Conservation (phyloP, 1,139 yeast species). For the Yamadazyma dushanensis region DNA sequence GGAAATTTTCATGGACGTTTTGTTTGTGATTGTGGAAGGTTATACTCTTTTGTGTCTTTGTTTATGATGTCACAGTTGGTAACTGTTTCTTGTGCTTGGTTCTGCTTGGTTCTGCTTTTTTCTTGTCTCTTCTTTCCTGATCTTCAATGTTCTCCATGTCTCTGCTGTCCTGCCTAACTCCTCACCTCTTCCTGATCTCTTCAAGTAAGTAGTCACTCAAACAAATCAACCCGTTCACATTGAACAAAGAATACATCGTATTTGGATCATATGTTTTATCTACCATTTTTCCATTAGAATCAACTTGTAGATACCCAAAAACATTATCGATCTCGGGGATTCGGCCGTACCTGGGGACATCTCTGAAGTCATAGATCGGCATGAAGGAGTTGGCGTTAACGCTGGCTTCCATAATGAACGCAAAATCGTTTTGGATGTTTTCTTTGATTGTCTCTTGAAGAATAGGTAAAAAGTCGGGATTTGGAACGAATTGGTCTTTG, state of each 20-base stretch:
- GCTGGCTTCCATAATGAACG: slow-evolving; percentile 63
- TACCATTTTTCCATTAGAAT: slow-evolving; percentile 53
- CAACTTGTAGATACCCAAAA: slow-evolving; percentile 68
- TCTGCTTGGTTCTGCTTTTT: too few species aligned
- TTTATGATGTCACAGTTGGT: too few species aligned
- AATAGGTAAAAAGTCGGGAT: slow-evolving; percentile 27
- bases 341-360: slow-evolving; percentile 65
- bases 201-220: slow-evolving; percentile 58
- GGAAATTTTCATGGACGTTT: too few species aligned
- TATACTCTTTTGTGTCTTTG: too few species aligned
- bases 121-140: too few species aligned
- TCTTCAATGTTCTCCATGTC: too few species aligned
- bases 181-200: slow-evolving; percentile 25
- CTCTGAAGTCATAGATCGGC: slow-evolving; percentile 74
- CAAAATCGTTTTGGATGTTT: slow-evolving; percentile 47
- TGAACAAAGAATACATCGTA: slow-evolving; percentile 57
- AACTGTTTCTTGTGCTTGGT: too few species aligned
- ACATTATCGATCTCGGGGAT: slow-evolving; percentile 73
- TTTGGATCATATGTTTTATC: slow-evolving; percentile 60
- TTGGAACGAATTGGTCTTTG: slow-evolving; percentile 15
- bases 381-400: slow-evolving; percentile 59
- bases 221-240: slow-evolving; percentile 54
- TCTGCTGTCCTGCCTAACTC: too few species aligned
- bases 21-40: too few species aligned
- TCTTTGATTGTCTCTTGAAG: slow-evolving; percentile 29